These are phyloP conservation scores for Alternaria gaisen DNA, from an alignment of 2,329 filamentous ascomycete species.

Conservation along the genomic window DNA sequence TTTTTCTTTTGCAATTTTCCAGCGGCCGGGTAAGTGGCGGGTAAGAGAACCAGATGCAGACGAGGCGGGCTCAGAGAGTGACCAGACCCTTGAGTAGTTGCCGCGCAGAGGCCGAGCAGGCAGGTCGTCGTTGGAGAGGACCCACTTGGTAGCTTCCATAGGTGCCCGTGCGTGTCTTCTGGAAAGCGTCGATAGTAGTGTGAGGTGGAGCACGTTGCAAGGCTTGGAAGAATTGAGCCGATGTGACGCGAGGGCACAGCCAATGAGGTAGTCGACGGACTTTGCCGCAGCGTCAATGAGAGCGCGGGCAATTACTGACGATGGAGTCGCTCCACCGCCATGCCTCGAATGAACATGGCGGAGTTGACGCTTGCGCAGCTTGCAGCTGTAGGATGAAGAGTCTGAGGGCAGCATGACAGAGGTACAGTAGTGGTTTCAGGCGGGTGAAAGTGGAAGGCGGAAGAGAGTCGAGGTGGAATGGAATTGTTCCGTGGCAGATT, in stretches of 20 bases:
- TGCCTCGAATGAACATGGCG: conserved; percentile 1
- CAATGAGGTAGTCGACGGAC: conserved; percentile 17
- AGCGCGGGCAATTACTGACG: conserved; percentile 5
- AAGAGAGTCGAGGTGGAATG: neutral
- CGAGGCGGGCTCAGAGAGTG: conserved; percentile 6
- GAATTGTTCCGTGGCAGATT: conserved; percentile 13
- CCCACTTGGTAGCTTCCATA: conserved; percentile 22
- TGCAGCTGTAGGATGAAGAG: conserved; percentile 16
- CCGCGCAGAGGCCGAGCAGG: conserved; percentile 20
- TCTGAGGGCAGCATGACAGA: conserved; percentile 31
- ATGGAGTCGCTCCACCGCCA: conserved; percentile 14
- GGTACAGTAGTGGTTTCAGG: conserved; percentile 2
- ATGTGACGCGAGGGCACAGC: conserved; percentile 6
- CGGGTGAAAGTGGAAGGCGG: neutral
- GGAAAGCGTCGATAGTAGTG: conserved; percentile 22
- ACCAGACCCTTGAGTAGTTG: conserved; percentile 37
- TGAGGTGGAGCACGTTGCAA: conserved; percentile 16
- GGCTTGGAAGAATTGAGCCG: conserved; percentile 18
- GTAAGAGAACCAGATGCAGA: conserved; percentile 8
- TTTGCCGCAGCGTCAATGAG: conserved; percentile 16
- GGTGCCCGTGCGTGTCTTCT: conserved; percentile 32
- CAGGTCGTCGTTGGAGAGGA: conserved; percentile 10
- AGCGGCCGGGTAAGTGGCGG: conserved; percentile 14
- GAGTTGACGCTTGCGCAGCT: conserved; percentile 11
- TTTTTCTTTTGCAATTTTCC: conserved; percentile 20